Percentiles rank a stretch among this genome's conserved stretches.
Conservation (phyloP, 164 flowering plant genomes). For the Annona cherimola region DNA sequence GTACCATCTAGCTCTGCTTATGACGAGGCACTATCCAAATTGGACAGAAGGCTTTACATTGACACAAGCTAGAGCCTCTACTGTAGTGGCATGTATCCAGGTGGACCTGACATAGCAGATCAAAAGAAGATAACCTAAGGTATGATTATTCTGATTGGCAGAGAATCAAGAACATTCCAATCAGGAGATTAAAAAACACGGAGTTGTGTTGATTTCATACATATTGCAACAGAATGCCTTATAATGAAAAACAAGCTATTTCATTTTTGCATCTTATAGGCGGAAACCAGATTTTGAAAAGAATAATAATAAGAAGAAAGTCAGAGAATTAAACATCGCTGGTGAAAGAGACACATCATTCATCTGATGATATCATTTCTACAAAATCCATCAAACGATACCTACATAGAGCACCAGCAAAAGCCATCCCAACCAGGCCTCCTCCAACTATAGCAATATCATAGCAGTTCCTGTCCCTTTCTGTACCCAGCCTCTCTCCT, state of each 20-base stretch:
- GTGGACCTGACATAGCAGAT: neutral
- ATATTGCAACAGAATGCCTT: neutral
- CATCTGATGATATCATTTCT: slow-evolving; percentile 6
- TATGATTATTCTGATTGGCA: neutral
- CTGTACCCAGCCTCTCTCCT: slow-evolving; percentile 20
- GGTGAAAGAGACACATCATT: neutral
- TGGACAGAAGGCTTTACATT: neutral
- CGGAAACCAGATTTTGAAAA: no score
- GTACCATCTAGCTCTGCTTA: neutral
- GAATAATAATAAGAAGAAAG: no score
- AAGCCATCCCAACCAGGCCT: slow-evolving; percentile 98
- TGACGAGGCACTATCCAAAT: neutral
- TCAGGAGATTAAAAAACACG: neutral
- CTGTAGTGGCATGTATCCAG: neutral
- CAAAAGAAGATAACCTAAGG: neutral
- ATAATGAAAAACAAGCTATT: neutral
- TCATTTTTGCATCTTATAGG: neutral
- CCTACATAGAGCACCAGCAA: slow-evolving; percentile 88
- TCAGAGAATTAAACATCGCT: slow-evolving; percentile 1
- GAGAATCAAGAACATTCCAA: neutral
- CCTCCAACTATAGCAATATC: slow-evolving; percentile 98
- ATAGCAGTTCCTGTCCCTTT: slow-evolving; percentile 29
- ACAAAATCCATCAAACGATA: neutral
- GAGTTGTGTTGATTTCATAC: neutral
- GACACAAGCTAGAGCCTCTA: neutral